Conservation (phyloP, 805 yeast genomes). For the Brettanomyces naardenensis region DNA sequence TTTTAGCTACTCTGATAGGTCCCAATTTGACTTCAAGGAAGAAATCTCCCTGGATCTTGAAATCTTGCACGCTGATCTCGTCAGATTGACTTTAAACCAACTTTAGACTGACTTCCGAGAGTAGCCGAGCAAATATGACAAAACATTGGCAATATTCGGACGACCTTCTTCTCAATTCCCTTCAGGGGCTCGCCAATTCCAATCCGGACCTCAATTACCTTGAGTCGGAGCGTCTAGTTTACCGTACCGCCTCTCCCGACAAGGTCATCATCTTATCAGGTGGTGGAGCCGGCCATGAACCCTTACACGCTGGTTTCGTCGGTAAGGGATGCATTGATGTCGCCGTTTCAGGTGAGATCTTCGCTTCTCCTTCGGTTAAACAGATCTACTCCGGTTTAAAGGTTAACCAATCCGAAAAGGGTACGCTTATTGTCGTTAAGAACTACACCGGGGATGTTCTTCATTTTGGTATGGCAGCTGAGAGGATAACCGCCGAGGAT, state of each 20-base stretch:
- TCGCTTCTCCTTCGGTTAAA: slow-evolving; percentile 84
- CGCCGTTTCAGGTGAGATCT: slow-evolving; percentile 86
- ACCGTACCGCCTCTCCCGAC: slow-evolving; percentile 27
- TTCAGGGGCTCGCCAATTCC: slow-evolving; percentile 44
- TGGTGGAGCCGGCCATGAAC: slow-evolving; percentile 97
- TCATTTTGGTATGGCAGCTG: slow-evolving; percentile 89
- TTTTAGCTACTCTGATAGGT: too few relatives aligned
- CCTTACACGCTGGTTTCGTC: slow-evolving; percentile 85
- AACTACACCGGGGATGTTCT: slow-evolving; percentile 93
- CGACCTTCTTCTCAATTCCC: slow-evolving; percentile 39
- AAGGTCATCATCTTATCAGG: slow-evolving; percentile 77
- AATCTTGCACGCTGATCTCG: too few relatives aligned
- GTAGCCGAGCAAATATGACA: too few relatives aligned
- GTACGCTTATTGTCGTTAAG: slow-evolving; percentile 74
- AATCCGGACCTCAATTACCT: slow-evolving; percentile 50
- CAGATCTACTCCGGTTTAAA: slow-evolving; percentile 71
- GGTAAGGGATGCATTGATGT: slow-evolving; percentile 78
- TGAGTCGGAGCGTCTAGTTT: slow-evolving; percentile 50
- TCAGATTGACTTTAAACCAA: too few relatives aligned
- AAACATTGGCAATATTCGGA: slow-evolving; percentile 45
- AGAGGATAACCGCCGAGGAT: slow-evolving; percentile 76
- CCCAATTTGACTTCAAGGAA: too few relatives aligned
- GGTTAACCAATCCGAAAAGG: slow-evolving; percentile 46
- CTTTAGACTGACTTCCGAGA: too few relatives aligned
- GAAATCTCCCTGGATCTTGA: too few relatives aligned